A percentile compares a stretch with the other conserved stretches of the same genome.
phyloP scores from a whole-genome alignment of 2,329 filamentous ascomycete species.

The Colletotrichum gigasporum region DNA sequence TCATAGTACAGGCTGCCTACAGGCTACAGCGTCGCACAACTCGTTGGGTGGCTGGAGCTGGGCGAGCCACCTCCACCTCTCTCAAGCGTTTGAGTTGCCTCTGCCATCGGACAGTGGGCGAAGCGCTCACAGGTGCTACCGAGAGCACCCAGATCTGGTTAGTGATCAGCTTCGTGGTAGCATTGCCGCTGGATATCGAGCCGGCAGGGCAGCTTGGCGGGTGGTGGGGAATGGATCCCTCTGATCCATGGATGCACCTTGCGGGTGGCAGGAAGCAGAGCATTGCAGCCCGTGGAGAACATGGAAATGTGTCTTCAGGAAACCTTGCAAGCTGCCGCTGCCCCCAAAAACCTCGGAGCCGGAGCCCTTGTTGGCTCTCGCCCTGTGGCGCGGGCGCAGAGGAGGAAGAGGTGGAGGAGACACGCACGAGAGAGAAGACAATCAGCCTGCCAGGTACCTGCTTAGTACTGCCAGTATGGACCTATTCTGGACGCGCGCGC shows the following conservation, averaged over 20 bases:
- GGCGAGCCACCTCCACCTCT: conserved; percentile 18
- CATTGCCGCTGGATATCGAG: conserved; percentile 20
- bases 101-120: conserved; percentile 8
- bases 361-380: background rate
- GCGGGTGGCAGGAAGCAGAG: conserved; percentile 11
- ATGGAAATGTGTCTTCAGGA: conserved; percentile 26
- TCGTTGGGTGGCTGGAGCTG: conserved; percentile 21
- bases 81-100: background rate
- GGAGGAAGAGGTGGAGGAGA: too few relatives aligned
- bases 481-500: background rate
- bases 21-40: conserved; percentile 1
- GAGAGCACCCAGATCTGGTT: conserved; percentile 21
- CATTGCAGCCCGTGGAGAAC: conserved; percentile 11
- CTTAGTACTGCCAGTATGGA: too few relatives aligned
- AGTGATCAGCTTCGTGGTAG: conserved; percentile 28
- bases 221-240: conserved; percentile 11
- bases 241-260: conserved; percentile 15
- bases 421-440: background rate
- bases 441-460: too few relatives aligned
- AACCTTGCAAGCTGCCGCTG: too few relatives aligned
- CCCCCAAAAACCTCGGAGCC: background rate
- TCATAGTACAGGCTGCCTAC: background rate
- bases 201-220: conserved; percentile 26
- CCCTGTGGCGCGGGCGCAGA: too few relatives aligned
- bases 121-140: conserved; percentile 16